Conservation (phyloP, 306 rosid genomes). For the Cyclanthera cordifolia region DNA sequence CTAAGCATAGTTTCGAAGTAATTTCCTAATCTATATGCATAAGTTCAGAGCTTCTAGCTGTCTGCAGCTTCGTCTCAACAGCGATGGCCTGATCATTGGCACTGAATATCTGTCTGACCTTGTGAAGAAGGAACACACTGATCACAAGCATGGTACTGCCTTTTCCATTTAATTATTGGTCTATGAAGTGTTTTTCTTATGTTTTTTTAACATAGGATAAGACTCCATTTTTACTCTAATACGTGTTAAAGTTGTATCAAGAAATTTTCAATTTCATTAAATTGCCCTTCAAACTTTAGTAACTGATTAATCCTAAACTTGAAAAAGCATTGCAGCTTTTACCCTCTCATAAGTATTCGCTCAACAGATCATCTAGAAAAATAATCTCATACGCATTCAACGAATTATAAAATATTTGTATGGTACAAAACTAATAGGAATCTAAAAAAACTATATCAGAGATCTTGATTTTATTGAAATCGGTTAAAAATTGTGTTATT, state of each 20-base stretch:
- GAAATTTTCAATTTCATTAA: neutral
- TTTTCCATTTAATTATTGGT: constrained; percentile 6
- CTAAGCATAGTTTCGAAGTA: neutral
- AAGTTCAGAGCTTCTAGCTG: constrained; percentile 15
- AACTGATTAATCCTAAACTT: neutral
- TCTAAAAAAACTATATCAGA: too few relatives aligned
- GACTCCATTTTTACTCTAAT: neutral
- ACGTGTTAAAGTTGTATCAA: neutral
- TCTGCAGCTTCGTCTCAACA: constrained; percentile 81
- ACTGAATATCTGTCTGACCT: constrained; percentile 92
- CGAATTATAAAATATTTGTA: too few relatives aligned
- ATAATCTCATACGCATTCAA: too few relatives aligned
- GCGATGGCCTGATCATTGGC: constrained; percentile 70
- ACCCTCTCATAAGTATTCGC: too few relatives aligned
- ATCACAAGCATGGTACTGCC: constrained; percentile 55
- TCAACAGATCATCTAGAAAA: too few relatives aligned
- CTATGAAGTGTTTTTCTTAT: neutral
- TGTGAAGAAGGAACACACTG: constrained; percentile 66
- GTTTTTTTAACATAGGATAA: neutral
- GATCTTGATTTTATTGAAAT: too few relatives aligned
- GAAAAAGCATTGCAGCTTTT: neutral
- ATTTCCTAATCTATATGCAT: neutral
- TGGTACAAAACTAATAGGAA: too few relatives aligned
- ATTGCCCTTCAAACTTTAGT: too few relatives aligned
- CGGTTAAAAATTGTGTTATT: too few relatives aligned